Conservation (phyloP, 257 asterid genomes). For the Solanum megistacrolobum region DNA sequence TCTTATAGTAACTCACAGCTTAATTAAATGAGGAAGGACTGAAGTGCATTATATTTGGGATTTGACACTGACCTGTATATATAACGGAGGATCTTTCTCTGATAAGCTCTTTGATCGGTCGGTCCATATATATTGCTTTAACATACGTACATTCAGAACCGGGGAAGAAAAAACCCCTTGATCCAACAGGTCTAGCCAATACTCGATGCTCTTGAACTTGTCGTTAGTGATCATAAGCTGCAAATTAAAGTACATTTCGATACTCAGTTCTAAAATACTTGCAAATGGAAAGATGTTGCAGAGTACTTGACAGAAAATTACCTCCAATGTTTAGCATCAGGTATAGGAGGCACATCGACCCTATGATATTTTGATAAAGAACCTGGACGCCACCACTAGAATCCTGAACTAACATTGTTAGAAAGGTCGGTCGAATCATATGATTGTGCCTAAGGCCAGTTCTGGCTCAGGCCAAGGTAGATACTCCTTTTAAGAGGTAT, state of each 20-base stretch:
- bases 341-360: slow-evolving; percentile 63
- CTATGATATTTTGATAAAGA: slow-evolving; percentile 28
- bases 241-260: too few species aligned
- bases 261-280: not conserved
- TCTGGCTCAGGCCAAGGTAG: slow-evolving; percentile 74
- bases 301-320: not conserved
- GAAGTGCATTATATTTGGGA: too few species aligned
- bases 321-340: slow-evolving; percentile 81
- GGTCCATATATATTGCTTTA: too few species aligned
- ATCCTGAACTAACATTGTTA: slow-evolving; percentile 56
- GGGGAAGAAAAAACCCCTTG: too few species aligned
- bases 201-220: slow-evolving; percentile 58
- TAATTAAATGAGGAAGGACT: too few species aligned
- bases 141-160: too few species aligned
- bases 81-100: too few species aligned
- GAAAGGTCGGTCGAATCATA: slow-evolving; percentile 31
- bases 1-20: too few species aligned
- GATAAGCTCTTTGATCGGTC: too few species aligned
- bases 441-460: slow-evolving; percentile 35
- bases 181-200: slow-evolving; percentile 28
- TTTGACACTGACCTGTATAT: too few species aligned
- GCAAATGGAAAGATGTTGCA: not conserved
- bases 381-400: slow-evolving; percentile 65
- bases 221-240: slow-evolving; percentile 49
- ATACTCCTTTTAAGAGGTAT: not conserved